These are phyloP conservation scores for Centella asiatica DNA, from an alignment of 129 eudicot genomes.

Conservation along the genomic window DNA sequence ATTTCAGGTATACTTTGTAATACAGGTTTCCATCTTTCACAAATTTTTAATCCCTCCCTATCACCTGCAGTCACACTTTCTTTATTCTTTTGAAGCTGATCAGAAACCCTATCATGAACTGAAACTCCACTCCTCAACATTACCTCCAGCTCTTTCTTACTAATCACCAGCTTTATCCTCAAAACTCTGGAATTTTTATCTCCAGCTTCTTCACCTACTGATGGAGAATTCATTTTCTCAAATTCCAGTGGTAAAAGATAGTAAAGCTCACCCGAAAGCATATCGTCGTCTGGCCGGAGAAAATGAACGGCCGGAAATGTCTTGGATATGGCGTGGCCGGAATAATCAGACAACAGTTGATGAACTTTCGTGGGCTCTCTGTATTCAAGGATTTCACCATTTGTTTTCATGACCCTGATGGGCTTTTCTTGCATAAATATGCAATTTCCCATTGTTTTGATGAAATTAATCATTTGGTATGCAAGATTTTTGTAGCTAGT, in stretches of 20 bases:
- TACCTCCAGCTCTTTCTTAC: slow-evolving; percentile 59
- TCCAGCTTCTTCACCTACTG: slow-evolving; percentile 11
- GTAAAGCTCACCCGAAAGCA: slow-evolving; percentile 38
- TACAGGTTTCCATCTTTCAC: slow-evolving; percentile 48
- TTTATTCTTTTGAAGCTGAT: slow-evolving; percentile 27
- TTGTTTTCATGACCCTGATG: slow-evolving; percentile 45
- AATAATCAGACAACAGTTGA: slow-evolving; percentile 26
- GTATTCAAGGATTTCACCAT: slow-evolving; percentile 42
- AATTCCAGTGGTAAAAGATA: slow-evolving; percentile 37
- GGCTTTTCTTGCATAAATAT: slow-evolving; percentile 35
- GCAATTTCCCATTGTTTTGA: slow-evolving; percentile 68
- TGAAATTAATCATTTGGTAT: not conserved
- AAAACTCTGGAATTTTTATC: slow-evolving; percentile 25
- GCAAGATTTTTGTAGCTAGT: not conserved
- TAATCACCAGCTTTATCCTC: slow-evolving; percentile 72
- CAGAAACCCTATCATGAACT: slow-evolving; percentile 31
- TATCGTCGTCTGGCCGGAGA: slow-evolving; percentile 30
- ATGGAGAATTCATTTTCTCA: slow-evolving; percentile 19
- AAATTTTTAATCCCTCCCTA: slow-evolving; percentile 15
- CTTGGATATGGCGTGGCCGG: slow-evolving; percentile 37
- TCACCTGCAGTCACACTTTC: slow-evolving; percentile 12
- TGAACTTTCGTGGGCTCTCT: slow-evolving; percentile 41
- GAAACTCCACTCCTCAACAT: slow-evolving; percentile 48
- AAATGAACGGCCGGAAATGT: slow-evolving; percentile 27
- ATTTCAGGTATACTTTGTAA: slow-evolving; percentile 63